These are phyloP conservation scores for Candida namnaoensis DNA, from an alignment of 805 yeast genomes.

Conservation along the genomic window DNA sequence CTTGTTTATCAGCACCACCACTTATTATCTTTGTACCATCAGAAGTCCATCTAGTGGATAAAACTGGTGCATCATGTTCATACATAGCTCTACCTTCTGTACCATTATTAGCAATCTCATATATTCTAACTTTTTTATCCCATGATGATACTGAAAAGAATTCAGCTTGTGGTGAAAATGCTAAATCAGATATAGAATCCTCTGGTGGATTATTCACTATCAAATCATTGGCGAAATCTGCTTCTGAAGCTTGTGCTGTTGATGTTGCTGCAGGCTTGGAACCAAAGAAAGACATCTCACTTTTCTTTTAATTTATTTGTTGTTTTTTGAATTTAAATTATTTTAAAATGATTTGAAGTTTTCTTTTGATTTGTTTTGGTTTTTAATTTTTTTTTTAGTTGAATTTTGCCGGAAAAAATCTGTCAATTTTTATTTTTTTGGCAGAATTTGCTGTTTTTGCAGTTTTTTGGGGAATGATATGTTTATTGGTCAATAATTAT, in stretches of 20 bases:
- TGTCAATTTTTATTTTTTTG: too few relatives aligned
- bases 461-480: too few relatives aligned
- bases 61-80: constrained; percentile 85
- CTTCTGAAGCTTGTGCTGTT: constrained; percentile 15
- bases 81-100: constrained; percentile 84
- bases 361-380: too few relatives aligned
- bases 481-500: too few relatives aligned
- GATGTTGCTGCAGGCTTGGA: constrained; percentile 15
- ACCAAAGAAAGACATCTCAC: constrained; percentile 28
- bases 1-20: constrained; percentile 89
- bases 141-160: constrained; percentile 75
- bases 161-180: constrained; percentile 85
- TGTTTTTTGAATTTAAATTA: too few relatives aligned
- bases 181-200: constrained; percentile 76
- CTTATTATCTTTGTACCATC: constrained; percentile 86
- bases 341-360: too few relatives aligned
- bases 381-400: too few relatives aligned
- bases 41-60: constrained; percentile 70
- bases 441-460: too few relatives aligned
- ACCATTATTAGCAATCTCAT: constrained; percentile 74
- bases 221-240: constrained; percentile 61
- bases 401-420: too few relatives aligned
- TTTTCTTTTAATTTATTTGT: too few relatives aligned
- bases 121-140: constrained; percentile 92
- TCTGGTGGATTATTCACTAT: constrained; percentile 78